These are phyloP conservation scores for Dissophora ornata DNA, from an alignment of 192 early-diverging fungal genomes.

Conservation along the genomic window DNA sequence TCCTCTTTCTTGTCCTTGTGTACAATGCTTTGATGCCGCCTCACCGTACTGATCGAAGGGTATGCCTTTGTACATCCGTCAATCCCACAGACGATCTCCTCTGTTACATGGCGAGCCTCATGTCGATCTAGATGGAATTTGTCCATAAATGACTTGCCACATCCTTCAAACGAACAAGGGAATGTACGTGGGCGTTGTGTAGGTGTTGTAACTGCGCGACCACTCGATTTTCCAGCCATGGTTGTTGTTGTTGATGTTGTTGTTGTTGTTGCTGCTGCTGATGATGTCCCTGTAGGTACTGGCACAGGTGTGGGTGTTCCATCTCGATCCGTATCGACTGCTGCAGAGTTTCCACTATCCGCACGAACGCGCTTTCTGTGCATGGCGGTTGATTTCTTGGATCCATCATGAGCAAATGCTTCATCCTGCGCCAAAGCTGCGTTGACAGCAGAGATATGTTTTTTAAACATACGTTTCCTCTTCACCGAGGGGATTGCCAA, in stretches of 20 bases:
- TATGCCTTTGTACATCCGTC: constrained; percentile 53
- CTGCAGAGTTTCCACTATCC: neutral
- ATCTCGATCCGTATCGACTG: neutral
- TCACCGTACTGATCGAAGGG: constrained; percentile 44
- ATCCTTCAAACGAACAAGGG: constrained; percentile 47
- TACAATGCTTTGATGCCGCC: constrained; percentile 50
- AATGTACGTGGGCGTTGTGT: constrained; percentile 30
- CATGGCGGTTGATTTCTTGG: neutral
- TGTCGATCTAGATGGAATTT: constrained; percentile 51
- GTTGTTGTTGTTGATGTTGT: neutral
- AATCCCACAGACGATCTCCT: constrained; percentile 48
- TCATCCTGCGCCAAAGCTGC: too few species aligned
- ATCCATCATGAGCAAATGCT: neutral
- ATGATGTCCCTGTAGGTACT: neutral
- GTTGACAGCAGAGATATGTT: too few species aligned
- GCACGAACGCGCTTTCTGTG: neutral
- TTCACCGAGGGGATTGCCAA: neutral
- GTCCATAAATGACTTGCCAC: constrained; percentile 53
- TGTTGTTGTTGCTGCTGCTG: neutral
- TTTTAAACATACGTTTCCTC: constrained; percentile 17
- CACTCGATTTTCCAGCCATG: constrained; percentile 3
- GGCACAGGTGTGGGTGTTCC: neutral
- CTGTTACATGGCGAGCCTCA: constrained; percentile 43
- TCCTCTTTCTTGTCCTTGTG: constrained; percentile 31
- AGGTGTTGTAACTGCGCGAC: constrained; percentile 10